These are phyloP conservation scores for Suillus placidus DNA, from an alignment of 768 basidiomycete genomes.

Conservation along the genomic window DNA sequence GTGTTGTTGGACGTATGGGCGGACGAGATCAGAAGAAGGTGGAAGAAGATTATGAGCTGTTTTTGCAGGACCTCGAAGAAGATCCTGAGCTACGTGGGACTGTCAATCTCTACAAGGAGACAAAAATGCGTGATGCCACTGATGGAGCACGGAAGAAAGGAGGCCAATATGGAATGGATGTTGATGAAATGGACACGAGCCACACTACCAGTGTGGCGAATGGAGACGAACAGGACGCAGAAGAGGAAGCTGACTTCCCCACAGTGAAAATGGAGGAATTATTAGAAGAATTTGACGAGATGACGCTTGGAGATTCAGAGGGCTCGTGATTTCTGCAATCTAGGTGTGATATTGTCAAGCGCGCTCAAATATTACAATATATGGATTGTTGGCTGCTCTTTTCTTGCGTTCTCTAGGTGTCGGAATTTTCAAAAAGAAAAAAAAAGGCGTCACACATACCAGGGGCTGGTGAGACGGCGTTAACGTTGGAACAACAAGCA, in stretches of 20 bases:
- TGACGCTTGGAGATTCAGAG: slow-evolving; percentile 65
- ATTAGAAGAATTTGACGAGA: slow-evolving; percentile 89
- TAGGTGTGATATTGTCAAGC: not conserved
- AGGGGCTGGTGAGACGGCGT: not conserved
- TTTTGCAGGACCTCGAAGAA: slow-evolving; percentile 92
- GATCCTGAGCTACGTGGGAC: slow-evolving; percentile 87
- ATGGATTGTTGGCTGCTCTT: not conserved
- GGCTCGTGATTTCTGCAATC: slow-evolving; percentile 9
- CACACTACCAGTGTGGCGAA: slow-evolving; percentile 22
- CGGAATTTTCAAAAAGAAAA: not conserved
- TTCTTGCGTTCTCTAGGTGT: not conserved
- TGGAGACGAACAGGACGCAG: slow-evolving; percentile 46
- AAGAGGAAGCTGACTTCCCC: slow-evolving; percentile 86
- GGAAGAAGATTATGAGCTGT: slow-evolving; percentile 95
- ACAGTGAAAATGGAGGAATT: slow-evolving; percentile 84
- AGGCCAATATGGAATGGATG: slow-evolving; percentile 56
- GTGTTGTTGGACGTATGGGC: slow-evolving; percentile 88
- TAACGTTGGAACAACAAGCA: not conserved
- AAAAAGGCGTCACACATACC: not conserved
- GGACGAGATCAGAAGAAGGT: slow-evolving; percentile 91
- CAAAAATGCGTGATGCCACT: slow-evolving; percentile 50
- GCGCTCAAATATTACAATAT: not conserved
- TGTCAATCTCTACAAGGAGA: slow-evolving; percentile 81
- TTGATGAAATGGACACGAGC: slow-evolving; percentile 51
- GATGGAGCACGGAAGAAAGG: slow-evolving; percentile 20